Evolutionary conservation across 2,329 filamentous ascomycete genomes (phyloP).

Genomic region (Teratosphaeriaceae sp.): DNA sequence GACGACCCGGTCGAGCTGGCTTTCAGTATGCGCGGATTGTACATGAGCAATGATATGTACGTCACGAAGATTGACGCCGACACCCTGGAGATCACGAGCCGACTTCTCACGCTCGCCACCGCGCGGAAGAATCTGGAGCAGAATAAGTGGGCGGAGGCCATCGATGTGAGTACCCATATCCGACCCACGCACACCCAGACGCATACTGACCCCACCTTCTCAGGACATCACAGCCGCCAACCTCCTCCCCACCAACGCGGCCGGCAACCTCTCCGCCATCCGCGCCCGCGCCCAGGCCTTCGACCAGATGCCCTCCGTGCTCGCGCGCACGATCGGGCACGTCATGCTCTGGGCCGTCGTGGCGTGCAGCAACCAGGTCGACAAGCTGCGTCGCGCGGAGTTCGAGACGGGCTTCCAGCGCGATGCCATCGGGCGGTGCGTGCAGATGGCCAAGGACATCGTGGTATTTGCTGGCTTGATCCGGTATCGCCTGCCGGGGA

Average conservation of each 20-base stretch:
- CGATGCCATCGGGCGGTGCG: constrained; percentile 61
- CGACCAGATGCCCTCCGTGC: constrained; percentile 66
- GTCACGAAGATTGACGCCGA: constrained; percentile 51
- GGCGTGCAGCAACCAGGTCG: constrained; percentile 73
- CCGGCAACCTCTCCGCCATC: constrained; percentile 70
- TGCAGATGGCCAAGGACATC: constrained; percentile 78
- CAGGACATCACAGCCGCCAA: constrained; percentile 60
- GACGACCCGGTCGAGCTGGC: constrained; percentile 61
- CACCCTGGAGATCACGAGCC: constrained; percentile 53
- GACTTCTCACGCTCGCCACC: constrained; percentile 54
- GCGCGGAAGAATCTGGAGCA: constrained; percentile 54
- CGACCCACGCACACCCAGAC: constrained; percentile 16
- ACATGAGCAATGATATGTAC: constrained; percentile 55
- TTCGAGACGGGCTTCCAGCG: constrained; percentile 54
- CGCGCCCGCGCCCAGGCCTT: constrained; percentile 77
- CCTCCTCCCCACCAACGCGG: constrained; percentile 71
- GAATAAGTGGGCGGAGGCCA: constrained; percentile 52
- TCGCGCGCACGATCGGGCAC: constrained; percentile 84
- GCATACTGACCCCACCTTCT: constrained; percentile 38
- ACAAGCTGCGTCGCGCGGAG: constrained; percentile 60
- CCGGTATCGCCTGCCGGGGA: constrained; percentile 79
- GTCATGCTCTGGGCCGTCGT: constrained; percentile 90
- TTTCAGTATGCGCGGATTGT: constrained; percentile 55
- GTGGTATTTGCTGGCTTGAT: constrained; percentile 93
- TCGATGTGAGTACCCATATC: constrained; percentile 51